A percentile compares a stretch with the other conserved stretches of the same genome.
Conservation (phyloP, 192 early-diverging fungal genomes). For the Backusella luteola region DNA sequence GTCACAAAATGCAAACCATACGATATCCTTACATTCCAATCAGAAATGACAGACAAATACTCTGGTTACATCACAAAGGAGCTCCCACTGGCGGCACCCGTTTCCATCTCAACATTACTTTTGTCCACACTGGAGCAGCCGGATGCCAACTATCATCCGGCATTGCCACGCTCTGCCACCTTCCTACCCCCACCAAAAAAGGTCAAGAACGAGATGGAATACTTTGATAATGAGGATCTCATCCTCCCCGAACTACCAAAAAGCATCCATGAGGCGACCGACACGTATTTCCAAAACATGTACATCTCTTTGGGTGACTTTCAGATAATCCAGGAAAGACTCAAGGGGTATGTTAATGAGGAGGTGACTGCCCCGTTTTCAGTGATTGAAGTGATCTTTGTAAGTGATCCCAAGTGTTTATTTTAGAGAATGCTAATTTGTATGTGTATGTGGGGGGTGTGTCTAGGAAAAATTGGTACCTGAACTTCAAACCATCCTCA, state of each 20-base stretch:
- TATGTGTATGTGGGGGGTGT: too few relatives aligned
- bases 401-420: slow-evolving; percentile 16
- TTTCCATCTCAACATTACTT: slow-evolving; percentile 10
- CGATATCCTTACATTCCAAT: slow-evolving; percentile 60
- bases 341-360: not conserved
- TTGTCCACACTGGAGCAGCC: not conserved
- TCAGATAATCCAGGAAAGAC: not conserved
- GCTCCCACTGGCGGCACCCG: not conserved
- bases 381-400: slow-evolving; percentile 43
- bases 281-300: slow-evolving; percentile 1
- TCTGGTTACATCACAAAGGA: slow-evolving; percentile 7
- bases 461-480: slow-evolving; percentile 40
- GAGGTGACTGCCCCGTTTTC: not conserved
- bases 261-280: not conserved
- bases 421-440: too few relatives aligned
- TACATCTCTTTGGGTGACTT: not conserved
- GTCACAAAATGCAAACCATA: slow-evolving; percentile 58
- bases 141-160: not conserved
- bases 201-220: not conserved
- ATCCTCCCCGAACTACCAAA: not conserved
- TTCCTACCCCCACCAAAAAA: not conserved
- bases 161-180: slow-evolving; percentile 13
- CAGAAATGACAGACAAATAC: slow-evolving; percentile 40
- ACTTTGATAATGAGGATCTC: not conserved
- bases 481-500: slow-evolving; percentile 50